Percentiles rank a stretch among this genome's conserved stretches.
Evolutionary conservation across 2,329 filamentous ascomycete species (phyloP).

Genomic region (Rosellinia necatrix): DNA sequence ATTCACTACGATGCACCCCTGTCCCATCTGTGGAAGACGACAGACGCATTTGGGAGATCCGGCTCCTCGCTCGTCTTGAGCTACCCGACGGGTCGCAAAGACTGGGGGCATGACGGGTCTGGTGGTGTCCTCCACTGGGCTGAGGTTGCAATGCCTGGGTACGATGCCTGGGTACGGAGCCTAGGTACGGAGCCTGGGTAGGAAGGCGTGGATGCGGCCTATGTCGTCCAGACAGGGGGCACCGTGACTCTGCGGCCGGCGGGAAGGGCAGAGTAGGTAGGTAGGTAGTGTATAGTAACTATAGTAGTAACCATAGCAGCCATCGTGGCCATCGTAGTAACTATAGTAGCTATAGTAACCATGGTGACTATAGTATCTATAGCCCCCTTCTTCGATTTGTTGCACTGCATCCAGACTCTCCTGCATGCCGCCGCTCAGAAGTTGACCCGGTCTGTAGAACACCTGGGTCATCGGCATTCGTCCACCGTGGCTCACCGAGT

Average conservation of each 20-base stretch:
- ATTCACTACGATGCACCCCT: conserved; percentile 4
- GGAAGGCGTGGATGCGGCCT: conserved; percentile 9
- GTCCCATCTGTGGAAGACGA: not conserved
- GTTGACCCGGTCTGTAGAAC: not conserved
- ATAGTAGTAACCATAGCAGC: too few species aligned
- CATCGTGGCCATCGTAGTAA: too few species aligned
- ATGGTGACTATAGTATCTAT: too few species aligned
- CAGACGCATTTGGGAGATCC: conserved; percentile 20
- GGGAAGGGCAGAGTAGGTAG: not conserved
- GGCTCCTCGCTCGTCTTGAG: conserved; percentile 24
- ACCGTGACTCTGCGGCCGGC: too few species aligned
- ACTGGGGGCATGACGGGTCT: too few species aligned
- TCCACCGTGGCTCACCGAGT: conserved; percentile 8
- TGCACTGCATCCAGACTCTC: conserved; percentile 7
- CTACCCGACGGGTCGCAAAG: conserved; percentile 20
- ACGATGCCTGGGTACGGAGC: too few species aligned
- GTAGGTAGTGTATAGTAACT: too few species aligned
- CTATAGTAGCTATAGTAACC: too few species aligned
- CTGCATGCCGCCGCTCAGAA: conserved; percentile 14
- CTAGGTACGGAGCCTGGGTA: too few species aligned
- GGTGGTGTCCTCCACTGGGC: not conserved
- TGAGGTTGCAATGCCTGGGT: not conserved
- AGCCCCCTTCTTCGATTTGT: conserved; percentile 9
- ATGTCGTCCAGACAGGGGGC: conserved; percentile 3
- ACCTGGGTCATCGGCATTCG: not conserved